Conservation (phyloP, 257 asterid genomes). For the Solanum habrochaites region DNA sequence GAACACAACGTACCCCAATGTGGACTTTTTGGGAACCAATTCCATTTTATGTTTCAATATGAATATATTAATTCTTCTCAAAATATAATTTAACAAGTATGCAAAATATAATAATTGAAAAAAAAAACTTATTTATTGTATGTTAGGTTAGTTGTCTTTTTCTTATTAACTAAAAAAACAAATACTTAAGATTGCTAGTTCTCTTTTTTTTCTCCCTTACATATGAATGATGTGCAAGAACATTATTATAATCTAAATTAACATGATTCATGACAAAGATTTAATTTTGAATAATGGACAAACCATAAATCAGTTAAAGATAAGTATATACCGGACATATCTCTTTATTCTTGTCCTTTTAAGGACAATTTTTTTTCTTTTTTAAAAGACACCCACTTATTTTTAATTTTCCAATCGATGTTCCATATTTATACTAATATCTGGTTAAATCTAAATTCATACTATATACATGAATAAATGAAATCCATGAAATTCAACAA, state of each 20-base stretch:
- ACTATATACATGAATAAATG: neutral
- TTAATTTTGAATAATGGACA: too few relatives aligned
- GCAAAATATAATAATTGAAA: neutral
- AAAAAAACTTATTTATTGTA: neutral
- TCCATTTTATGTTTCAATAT: neutral
- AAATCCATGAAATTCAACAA: neutral
- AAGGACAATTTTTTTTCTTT: rapidly evolving
- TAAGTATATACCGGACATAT: neutral
- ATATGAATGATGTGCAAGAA: neutral
- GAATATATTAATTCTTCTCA: neutral
- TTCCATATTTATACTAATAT: rapidly evolving
- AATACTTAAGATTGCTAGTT: neutral
- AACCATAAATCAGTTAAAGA: neutral
- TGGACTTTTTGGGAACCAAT: neutral
- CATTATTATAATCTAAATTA: neutral
- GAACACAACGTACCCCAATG: neutral
- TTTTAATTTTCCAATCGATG: neutral
- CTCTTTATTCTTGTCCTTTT: neutral
- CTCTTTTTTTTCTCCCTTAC: neutral
- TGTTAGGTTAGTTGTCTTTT: neutral
- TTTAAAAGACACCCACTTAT: neutral
- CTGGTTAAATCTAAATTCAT: neutral
- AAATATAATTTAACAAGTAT: neutral
- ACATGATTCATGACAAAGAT: neutral
- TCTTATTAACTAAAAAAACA: neutral